These are phyloP conservation scores for Collariella sp. DNA, from an alignment of 495 filamentous ascomycete genomes.

Conservation along the genomic window DNA sequence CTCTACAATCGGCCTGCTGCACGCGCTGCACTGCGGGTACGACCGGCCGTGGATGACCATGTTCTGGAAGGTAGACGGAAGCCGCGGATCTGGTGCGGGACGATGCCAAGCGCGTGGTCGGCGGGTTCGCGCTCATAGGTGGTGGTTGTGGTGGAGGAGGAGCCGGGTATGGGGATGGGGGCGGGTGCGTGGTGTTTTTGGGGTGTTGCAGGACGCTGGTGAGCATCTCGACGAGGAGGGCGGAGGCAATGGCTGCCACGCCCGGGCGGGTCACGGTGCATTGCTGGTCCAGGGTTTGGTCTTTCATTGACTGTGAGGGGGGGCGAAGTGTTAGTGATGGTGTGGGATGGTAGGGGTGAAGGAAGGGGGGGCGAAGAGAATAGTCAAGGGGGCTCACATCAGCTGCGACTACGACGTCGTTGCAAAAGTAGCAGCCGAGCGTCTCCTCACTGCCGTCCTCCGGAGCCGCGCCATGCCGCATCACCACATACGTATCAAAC, in stretches of 20 bases:
- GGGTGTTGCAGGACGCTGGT: conserved; percentile 85
- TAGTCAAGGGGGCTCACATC: too few species aligned
- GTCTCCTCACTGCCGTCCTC: conserved; percentile 48
- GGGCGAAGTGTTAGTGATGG: conserved; percentile 37
- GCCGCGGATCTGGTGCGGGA: conserved; percentile 90
- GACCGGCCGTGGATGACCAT: conserved; percentile 70
- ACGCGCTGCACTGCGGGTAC: conserved; percentile 89
- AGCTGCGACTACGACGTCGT: conserved; percentile 89
- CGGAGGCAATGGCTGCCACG: conserved; percentile 83
- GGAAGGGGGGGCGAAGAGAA: too few species aligned
- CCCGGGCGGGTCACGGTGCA: conserved; percentile 95
- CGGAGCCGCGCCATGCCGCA: conserved; percentile 72
- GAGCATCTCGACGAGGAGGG: conserved; percentile 82
- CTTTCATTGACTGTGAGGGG: conserved; percentile 86
- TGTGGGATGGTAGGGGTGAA: neutral
- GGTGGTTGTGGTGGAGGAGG: too few species aligned
- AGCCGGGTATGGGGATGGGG: conserved; percentile 26
- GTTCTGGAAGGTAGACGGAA: conserved; percentile 83
- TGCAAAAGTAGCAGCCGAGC: conserved; percentile 96
- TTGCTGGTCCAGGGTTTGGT: conserved; percentile 92
- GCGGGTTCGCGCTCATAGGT: conserved; percentile 46
- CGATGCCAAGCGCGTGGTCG: conserved; percentile 71
- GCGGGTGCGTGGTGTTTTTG: conserved; percentile 51
- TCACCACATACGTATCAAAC: conserved; percentile 93
- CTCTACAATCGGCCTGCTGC: conserved; percentile 63